Evolutionary conservation across 768 basidiomycete genomes (phyloP).

Genomic region (Leccinellum luteum): DNA sequence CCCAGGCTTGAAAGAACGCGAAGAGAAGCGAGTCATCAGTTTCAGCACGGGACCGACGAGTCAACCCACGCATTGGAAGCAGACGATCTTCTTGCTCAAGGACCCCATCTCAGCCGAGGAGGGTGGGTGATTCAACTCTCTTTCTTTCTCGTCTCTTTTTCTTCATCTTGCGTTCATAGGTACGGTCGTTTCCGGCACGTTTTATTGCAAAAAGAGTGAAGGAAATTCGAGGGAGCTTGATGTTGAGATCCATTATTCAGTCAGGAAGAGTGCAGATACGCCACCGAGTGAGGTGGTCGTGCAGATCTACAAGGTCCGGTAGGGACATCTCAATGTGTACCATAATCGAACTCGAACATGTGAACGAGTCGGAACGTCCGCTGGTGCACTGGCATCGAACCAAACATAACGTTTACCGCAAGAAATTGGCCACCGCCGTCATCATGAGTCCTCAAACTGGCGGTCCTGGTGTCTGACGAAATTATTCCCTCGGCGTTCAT

Average conservation of each 20-base stretch:
- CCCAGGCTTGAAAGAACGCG: slow-evolving; percentile 40
- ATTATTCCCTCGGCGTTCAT: no score
- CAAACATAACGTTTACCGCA: no score
- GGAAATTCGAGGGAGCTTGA: slow-evolving; percentile 85
- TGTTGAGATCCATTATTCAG: slow-evolving; percentile 80
- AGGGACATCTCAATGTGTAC: slow-evolving; percentile 1
- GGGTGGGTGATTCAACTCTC: slow-evolving; percentile 44
- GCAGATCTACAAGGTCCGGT: slow-evolving; percentile 80
- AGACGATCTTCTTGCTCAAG: slow-evolving; percentile 83
- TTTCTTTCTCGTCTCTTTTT: background rate
- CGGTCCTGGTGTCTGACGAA: no score
- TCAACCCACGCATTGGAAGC: slow-evolving; percentile 94
- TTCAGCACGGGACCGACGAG: slow-evolving; percentile 92
- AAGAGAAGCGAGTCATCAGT: slow-evolving; percentile 47
- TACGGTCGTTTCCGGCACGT: slow-evolving; percentile 70
- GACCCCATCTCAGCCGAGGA: slow-evolving; percentile 75
- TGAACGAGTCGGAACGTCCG: background rate
- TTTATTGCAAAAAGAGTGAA: slow-evolving; percentile 78
- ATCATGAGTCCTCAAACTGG: no score
- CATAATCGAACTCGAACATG: background rate
- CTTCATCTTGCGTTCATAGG: slow-evolving; percentile 40
- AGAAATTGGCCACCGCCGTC: no score
- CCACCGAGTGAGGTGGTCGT: slow-evolving; percentile 49
- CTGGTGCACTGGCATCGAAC: background rate
- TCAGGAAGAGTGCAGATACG: slow-evolving; percentile 40